These are phyloP conservation scores for Stellera chamaejasme DNA, from an alignment of 345 rosid species.

Conservation along the genomic window DNA sequence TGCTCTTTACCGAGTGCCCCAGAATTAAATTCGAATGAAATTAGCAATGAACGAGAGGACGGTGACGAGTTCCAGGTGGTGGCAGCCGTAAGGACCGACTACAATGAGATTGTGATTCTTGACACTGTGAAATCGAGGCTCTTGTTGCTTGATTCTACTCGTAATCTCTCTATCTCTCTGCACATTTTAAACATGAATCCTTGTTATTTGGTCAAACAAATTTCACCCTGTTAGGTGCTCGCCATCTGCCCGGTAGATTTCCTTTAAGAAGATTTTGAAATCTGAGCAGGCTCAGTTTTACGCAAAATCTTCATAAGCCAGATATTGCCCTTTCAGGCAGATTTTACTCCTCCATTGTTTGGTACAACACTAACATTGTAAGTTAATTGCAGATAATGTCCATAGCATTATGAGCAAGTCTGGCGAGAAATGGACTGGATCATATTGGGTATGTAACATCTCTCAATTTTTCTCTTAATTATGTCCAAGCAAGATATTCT, in stretches of 20 bases:
- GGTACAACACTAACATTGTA: background rate
- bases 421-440: constrained; percentile 58
- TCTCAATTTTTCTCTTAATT: background rate
- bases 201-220: background rate
- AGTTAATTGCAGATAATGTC: constrained; percentile 42
- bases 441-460: constrained; percentile 56
- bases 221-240: background rate
- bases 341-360: background rate
- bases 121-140: constrained; percentile 54
- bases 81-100: constrained; percentile 40
- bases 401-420: constrained; percentile 69
- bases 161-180: constrained; percentile 14
- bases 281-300: background rate
- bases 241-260: background rate
- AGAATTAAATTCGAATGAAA: too few species aligned
- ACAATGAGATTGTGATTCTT: constrained; percentile 68
- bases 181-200: background rate
- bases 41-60: constrained; percentile 1
- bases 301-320: background rate
- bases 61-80: constrained; percentile 48
- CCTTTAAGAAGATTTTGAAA: background rate
- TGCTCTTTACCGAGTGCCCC: too few species aligned
- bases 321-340: background rate
- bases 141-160: constrained; percentile 76
- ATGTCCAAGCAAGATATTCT: background rate